Base-by-base conservation (phyloP, 495 filamentous ascomycete species). In the Aspergillus sclerotiicarbonarius region DNA sequence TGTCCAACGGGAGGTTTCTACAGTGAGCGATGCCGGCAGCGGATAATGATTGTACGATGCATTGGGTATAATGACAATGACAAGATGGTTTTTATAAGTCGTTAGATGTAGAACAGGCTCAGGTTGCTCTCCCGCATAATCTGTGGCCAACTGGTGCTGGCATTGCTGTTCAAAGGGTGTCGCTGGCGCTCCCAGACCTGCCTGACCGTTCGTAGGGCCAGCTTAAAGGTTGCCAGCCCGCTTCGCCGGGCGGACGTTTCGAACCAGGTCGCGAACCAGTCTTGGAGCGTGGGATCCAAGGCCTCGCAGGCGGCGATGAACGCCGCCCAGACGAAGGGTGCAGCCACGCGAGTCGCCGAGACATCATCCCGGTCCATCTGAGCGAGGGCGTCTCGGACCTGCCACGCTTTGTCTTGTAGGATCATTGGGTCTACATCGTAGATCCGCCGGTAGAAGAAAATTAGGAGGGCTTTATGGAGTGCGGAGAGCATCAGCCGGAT, bases 301-400 rank as follows among this genome's bases (percentile, higher is more conserved):
- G 68, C 68, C 48, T 71, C 66, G 51, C 68, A 69, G 0, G 66
- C 66, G 5, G 68, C 64, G 37, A 71, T 64, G 46, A 71, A 69
- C 3, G 63, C 66, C n/a, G 64, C 56, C 68, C 68, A 71, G 6
- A 39, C 18, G 31, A 37, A 46, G 29, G 39, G 31, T 29, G 19
- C 37, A 30, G 18, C 15, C 21, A 52, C 29, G 25, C 25, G 25
- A 25, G 25, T 25, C 25, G 2, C 25, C 5, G 25, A 5, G 25
- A 25, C 25, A 25, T 25, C 25, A 5, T 25, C 25, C 53, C 50
- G n/a, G 10, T 67, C 54, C 44, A 55, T 60, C 29, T 65, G 60
- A 1, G 62, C 41, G 19, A 67, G 33, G 12, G 57, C 53, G n/a
- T 71, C 64, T 8, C 61, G 57, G 9, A 71, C 60, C 12, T 56